These are phyloP conservation scores for Cutaneotrichosporon daszewskae DNA, from an alignment of 1,284 basidiomycete species.

Conservation along the genomic window DNA sequence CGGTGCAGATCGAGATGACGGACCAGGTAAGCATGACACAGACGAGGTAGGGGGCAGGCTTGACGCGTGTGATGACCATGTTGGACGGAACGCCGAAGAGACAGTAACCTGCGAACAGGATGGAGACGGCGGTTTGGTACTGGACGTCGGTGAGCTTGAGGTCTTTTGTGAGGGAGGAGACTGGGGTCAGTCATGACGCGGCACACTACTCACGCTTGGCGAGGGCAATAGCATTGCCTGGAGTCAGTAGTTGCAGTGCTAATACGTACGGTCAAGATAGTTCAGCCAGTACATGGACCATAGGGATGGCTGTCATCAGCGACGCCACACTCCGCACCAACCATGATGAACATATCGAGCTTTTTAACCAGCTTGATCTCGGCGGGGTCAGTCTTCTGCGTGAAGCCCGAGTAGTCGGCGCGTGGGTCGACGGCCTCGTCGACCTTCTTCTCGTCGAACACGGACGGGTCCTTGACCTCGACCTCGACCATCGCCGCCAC, in stretches of 20 bases:
- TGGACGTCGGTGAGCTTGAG: slow-evolving; percentile 28
- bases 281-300: slow-evolving; percentile 26
- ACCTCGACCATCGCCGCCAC: background rate
- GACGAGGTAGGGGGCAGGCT: slow-evolving; percentile 34
- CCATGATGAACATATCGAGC: slow-evolving; percentile 26
- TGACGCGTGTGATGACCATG: slow-evolving; percentile 32
- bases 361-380: slow-evolving; percentile 27
- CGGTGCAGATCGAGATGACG: slow-evolving; percentile 19
- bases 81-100: slow-evolving; percentile 39
- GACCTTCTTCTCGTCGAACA: background rate
- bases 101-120: slow-evolving; percentile 44
- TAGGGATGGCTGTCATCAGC: slow-evolving; percentile 13
- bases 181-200: background rate
- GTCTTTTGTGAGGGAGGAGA: slow-evolving; percentile 20
- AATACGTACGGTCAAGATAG: slow-evolving; percentile 13
- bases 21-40: slow-evolving; percentile 30
- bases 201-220: slow-evolving; percentile 23
- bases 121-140: slow-evolving; percentile 37
- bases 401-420: slow-evolving; percentile 28
- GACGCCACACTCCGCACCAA: slow-evolving; percentile 6
- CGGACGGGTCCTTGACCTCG: background rate
- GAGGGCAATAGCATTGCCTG: slow-evolving; percentile 21
- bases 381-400: slow-evolving; percentile 24
- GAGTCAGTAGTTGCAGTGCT: too few species aligned
- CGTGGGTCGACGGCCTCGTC: slow-evolving; percentile 1